These are phyloP conservation scores for Rhododendron kiyosumense DNA, from an alignment of 148 eudicot species.

Conservation along the genomic window DNA sequence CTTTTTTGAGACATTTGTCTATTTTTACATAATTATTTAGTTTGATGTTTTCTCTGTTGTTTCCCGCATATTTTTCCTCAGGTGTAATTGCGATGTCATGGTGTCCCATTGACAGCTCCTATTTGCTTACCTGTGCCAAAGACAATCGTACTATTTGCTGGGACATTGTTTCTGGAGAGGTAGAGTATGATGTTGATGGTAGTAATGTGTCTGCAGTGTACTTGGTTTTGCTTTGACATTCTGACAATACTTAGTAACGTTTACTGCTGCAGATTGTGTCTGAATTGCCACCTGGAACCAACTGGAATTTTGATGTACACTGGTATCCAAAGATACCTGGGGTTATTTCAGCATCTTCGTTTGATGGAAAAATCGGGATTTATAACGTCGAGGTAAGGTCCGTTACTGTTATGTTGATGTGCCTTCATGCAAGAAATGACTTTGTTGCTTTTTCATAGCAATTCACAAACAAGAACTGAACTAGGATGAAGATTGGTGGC, in stretches of 20 bases:
- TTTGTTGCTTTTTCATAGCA: neutral
- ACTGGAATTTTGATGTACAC: constrained; percentile 92
- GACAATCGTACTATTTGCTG: constrained; percentile 97
- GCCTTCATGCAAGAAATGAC: neutral
- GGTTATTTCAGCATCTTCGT: constrained; percentile 94
- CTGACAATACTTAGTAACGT: constrained; percentile 1
- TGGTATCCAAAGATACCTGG: constrained; percentile 97
- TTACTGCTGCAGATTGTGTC: constrained; percentile 63
- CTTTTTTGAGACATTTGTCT: neutral
- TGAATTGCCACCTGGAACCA: constrained; percentile 88
- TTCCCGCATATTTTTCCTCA: neutral
- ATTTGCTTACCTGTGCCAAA: constrained; percentile 88
- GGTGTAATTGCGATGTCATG: constrained; percentile 97
- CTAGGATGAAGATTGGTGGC: neutral
- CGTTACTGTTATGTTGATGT: neutral
- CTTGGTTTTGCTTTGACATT: neutral
- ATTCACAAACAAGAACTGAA: neutral
- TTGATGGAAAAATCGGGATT: constrained; percentile 88
- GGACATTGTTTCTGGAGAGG: constrained; percentile 88
- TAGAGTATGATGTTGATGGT: constrained; percentile 10
- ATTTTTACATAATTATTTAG: neutral
- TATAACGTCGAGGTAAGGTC: constrained; percentile 81
- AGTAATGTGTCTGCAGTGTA: neutral
- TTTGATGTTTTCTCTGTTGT: constrained; percentile 13
- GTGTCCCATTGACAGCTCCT: constrained; percentile 90